Base-by-base conservation (phyloP, 176 grass and related monocot species). In the Oryza rufipogon region DNA sequence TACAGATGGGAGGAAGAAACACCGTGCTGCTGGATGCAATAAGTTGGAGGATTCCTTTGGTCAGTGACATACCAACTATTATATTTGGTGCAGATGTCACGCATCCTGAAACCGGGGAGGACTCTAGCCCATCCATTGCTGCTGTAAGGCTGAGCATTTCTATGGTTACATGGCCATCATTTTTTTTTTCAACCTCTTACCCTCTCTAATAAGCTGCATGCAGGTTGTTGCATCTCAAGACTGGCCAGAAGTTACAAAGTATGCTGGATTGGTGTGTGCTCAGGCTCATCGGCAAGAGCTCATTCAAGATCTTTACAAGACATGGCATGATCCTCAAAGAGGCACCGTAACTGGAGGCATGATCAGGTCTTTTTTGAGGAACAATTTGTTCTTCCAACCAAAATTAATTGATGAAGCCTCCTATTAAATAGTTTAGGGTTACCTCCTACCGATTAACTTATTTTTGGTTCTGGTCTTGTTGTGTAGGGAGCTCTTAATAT, bases 41-140 rank as follows among this genome's bases (percentile, higher is more conserved):
- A 84, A 99, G 97, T 87, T 99, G 97, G 97, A 89, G 88, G 80
- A 99, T 96, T 79, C 97, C 97, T 11, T 92, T 99, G 86, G 97
- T 99, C 84, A 99, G 97, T 77, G 97, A 99, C 84, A 99, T 92
- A 81, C 97, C 97, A 58, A 99, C 97, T 14, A 99, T 99, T 78
- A 99, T 99, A 81, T 99, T 99, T 89, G 97, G 97, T 77, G 97
- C 97, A 70, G 97, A 99, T 86, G 97, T 99, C 48, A 99, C 97
- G 14, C 97, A 99, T 89, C 97, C 97, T 84, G 97, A 99, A 90
- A 99, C 97, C 3, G 97, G 97, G 75, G 97, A 99, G 80, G 97
- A 99, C 82, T 96, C 93, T 78, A 95, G 87, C 67, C 97, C 97
- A 70, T 99, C 97, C 64, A 99, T 99, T 80, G 97, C 97, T 86